Percentiles rank a stretch among this genome's conserved stretches.
These are phyloP conservation scores for Pirum gemmata DNA, from an alignment of 78 protist genomes.

Conservation along the genomic window DNA sequence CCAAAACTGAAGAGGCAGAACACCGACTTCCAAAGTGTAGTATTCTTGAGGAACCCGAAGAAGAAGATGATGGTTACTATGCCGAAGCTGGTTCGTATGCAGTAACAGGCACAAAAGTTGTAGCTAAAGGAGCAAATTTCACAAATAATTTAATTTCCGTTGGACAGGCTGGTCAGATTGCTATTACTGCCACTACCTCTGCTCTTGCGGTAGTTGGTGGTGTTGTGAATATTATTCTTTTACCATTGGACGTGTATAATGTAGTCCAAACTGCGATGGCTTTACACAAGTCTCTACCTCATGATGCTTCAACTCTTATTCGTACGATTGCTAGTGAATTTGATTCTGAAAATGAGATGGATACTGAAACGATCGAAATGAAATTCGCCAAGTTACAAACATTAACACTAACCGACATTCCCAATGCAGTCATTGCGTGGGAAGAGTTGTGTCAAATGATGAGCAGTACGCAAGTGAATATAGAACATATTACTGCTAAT, in stretches of 20 bases:
- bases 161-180: not conserved
- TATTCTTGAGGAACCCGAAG: no score
- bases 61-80: no score
- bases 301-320: not conserved
- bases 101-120: not conserved
- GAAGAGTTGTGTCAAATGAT: not conserved
- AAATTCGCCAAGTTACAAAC: not conserved
- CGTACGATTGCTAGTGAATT: not conserved
- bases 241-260: not conserved
- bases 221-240: not conserved
- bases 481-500: not conserved
- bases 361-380: not conserved
- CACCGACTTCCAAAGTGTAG: no score
- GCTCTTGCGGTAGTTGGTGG: not conserved
- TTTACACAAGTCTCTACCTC: not conserved
- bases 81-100: not conserved
- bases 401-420: not conserved
- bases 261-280: not conserved
- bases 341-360: not conserved
- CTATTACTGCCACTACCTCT: not conserved
- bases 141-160: not conserved
- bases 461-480: not conserved
- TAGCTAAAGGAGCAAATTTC: not conserved
- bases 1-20: no score
- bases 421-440: not conserved